Evolutionary conservation across 2,329 filamentous ascomycete species (phyloP), one percentile per base, ranked within the genome.

Genomic region (Mollisiaceae sp.): DNA sequence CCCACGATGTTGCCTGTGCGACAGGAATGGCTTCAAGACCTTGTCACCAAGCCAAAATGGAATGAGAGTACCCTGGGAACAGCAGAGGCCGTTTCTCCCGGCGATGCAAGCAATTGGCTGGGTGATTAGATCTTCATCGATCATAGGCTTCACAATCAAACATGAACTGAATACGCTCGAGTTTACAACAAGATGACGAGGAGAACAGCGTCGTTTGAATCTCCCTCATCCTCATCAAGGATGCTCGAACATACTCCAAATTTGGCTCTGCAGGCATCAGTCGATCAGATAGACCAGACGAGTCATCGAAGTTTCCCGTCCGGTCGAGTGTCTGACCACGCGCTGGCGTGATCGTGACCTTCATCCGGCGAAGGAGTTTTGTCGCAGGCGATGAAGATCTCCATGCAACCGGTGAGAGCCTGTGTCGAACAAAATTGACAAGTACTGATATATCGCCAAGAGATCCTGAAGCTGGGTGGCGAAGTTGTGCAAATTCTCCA

Each of bases 1-100:
- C 24, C 59, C 60, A 63, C 56, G 27, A 60, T 61, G n/a, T 32
- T 64, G 54, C 58, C 55, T 59, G 52, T 67, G 65, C 41, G 39
- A 66, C 59, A 35, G 50, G 39, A 52, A 47, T 41, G 57, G 56
- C n/a, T 43, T 67, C 38, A 63, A 58, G 52, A 50, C 20, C 12
- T 60, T 39, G 59, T 59, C 6, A 14, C 43, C 35, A 32, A 35
- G 20, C 27, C 41, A 41, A 20, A 27, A 18, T 50, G 56, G 56
- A 15, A 27, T 52, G 59, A 39, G n/a, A 36, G 43, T 39, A 41
- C 20, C 36, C 5, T 54, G 24, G 43, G 18, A 18, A 52, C 36
- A 18, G 50, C 18, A 43, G 20, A 47, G 20, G 15, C 35, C 41
- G 54, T 52, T 52, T 38, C 32, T 18, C 22, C 24, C 2, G 22